Conservation (phyloP, 2,329 filamentous ascomycete species). For the Aspergillus bombycis region DNA sequence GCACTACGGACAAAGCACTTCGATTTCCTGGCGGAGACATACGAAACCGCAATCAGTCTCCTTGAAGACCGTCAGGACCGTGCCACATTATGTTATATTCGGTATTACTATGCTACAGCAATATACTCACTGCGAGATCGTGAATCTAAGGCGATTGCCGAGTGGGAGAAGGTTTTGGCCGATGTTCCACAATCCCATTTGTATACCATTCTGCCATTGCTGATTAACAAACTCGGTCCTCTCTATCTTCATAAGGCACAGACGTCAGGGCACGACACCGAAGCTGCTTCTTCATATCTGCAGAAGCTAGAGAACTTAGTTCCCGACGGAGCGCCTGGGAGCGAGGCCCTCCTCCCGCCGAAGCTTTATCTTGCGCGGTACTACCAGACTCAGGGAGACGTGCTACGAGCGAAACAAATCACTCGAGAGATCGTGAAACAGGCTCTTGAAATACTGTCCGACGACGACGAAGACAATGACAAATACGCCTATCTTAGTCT, state of each 20-base stretch:
- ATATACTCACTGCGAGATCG: conserved; percentile 15
- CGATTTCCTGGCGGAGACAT: conserved; percentile 22
- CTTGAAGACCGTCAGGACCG: conserved; percentile 9
- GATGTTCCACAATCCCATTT: conserved; percentile 20
- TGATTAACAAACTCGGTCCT: conserved; percentile 21
- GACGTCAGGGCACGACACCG: conserved; percentile 4
- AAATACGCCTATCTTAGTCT: conserved; percentile 27
- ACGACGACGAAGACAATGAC: conserved; percentile 33
- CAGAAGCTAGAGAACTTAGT: conserved; percentile 12
- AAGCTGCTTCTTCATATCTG: conserved; percentile 15
- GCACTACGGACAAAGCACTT: conserved; percentile 22
- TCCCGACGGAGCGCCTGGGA: conserved; percentile 19
- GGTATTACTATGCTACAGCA: conserved; percentile 20
- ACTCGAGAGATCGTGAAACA: conserved; percentile 26
- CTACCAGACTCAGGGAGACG: conserved; percentile 23
- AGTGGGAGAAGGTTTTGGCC: conserved; percentile 21
- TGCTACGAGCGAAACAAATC: conserved; percentile 23
- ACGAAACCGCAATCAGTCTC: conserved; percentile 23
- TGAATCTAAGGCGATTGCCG: conserved; percentile 18
- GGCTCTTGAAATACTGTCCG: conserved; percentile 31
- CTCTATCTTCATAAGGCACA: conserved; percentile 22
- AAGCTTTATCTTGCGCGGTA: conserved; percentile 26
- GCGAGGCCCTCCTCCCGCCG: conserved; percentile 19
- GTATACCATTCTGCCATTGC: conserved; percentile 16
- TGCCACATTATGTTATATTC: conserved; percentile 16